phyloP scores from a whole-genome alignment of 208 protist species.

The Leishmania tropica region DNA sequence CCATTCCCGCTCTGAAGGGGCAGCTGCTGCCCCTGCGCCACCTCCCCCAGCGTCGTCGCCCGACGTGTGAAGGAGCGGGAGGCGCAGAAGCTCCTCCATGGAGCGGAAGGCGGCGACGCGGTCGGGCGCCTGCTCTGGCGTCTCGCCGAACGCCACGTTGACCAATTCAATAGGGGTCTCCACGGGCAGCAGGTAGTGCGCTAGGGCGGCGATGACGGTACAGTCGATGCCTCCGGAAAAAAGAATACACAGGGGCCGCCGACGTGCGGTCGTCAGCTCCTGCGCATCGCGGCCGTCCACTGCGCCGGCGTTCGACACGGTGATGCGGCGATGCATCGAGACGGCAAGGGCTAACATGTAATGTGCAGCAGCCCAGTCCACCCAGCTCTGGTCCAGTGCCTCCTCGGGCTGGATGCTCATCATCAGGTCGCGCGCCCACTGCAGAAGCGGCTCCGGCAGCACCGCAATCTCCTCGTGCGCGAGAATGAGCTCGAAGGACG shows the following conservation, averaged over 20 bases:
- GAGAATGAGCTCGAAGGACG: slow-evolving; percentile 32
- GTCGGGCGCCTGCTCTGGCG: slow-evolving; percentile 82
- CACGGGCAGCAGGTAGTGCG: slow-evolving; percentile 80
- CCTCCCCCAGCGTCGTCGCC: slow-evolving; percentile 11
- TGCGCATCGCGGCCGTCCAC: slow-evolving; percentile 48
- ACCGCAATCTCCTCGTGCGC: slow-evolving; percentile 35
- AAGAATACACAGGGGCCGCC: slow-evolving; percentile 81
- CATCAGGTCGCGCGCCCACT: slow-evolving; percentile 28
- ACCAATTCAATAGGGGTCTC: slow-evolving; percentile 93
- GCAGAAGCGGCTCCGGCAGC: slow-evolving; percentile 33
- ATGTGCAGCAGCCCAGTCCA: slow-evolving; percentile 47
- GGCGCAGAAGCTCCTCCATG: slow-evolving; percentile 77
- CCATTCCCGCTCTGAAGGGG: slow-evolving; percentile 64
- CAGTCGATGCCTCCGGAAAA: slow-evolving; percentile 96
- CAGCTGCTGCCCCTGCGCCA: not conserved
- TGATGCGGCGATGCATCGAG: slow-evolving; percentile 65
- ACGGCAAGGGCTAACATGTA: slow-evolving; percentile 79
- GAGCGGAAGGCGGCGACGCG: slow-evolving; percentile 75
- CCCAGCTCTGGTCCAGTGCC: slow-evolving; percentile 35
- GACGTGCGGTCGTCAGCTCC: slow-evolving; percentile 38
- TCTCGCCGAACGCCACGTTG: slow-evolving; percentile 93
- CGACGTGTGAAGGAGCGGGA: slow-evolving; percentile 45
- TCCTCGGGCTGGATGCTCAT: slow-evolving; percentile 30
- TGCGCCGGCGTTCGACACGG: slow-evolving; percentile 47
- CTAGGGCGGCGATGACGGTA: slow-evolving; percentile 92